phyloP scores from a whole-genome alignment of 257 asterid genomes.

The Ajuga chamaepitys region DNA sequence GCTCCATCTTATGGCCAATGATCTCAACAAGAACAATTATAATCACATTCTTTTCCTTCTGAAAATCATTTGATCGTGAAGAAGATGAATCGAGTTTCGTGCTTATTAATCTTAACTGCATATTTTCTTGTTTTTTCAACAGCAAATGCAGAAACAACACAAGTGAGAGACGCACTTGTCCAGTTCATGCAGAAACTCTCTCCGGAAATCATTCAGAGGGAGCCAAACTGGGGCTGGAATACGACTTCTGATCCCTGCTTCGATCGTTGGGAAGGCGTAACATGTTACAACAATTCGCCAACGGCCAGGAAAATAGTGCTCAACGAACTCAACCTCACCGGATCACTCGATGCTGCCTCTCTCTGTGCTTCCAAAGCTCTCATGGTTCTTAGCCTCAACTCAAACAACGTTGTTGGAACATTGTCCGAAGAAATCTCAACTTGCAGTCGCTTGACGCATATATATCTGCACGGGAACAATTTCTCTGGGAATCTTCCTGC shows the following conservation, averaged over 20 bases:
- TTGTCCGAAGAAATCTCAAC: slow-evolving; percentile 46
- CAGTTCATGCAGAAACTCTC: slow-evolving; percentile 43
- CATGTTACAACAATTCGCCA: slow-evolving; percentile 21
- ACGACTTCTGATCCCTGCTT: slow-evolving; percentile 55
- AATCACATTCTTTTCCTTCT: background rate
- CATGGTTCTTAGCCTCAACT: slow-evolving; percentile 48
- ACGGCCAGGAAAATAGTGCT: slow-evolving; percentile 48
- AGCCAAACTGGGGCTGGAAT: slow-evolving; percentile 57
- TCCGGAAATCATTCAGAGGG: slow-evolving; percentile 22
- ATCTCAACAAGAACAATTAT: background rate
- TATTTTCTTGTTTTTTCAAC: slow-evolving; percentile 14
- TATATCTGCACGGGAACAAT: slow-evolving; percentile 39
- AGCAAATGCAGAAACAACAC: slow-evolving; percentile 36
- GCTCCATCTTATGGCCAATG: background rate
- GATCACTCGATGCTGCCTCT: slow-evolving; percentile 40
- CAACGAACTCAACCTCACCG: slow-evolving; percentile 35
- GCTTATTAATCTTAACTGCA: background rate
- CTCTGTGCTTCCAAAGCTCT: slow-evolving; percentile 37
- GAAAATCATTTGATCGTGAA: background rate
- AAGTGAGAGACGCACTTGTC: slow-evolving; percentile 38
- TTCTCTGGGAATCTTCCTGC: slow-evolving; percentile 46
- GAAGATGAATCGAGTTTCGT: slow-evolving; percentile 1
- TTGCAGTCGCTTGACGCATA: slow-evolving; percentile 46
- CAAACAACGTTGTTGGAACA: slow-evolving; percentile 35
- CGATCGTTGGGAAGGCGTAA: slow-evolving; percentile 50